Percentiles rank a stretch among this genome's conserved stretches.
Conservation (phyloP, 352 stramenopile genomes). For the Elongisporangium prolatum region DNA sequence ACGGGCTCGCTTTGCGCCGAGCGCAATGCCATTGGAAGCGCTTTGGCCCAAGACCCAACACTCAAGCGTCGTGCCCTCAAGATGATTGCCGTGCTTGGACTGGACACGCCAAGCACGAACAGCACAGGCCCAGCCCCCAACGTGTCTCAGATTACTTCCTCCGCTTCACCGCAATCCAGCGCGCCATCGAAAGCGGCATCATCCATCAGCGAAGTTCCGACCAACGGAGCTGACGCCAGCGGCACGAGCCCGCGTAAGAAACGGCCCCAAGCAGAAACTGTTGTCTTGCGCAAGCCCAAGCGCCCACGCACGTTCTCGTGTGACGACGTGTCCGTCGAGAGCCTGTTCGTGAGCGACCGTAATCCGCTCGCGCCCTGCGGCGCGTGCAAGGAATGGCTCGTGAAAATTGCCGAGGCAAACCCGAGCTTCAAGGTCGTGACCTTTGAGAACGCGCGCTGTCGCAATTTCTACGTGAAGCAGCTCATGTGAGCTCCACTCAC, state of each 20-base stretch:
- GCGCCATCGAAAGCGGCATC: neutral
- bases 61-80: constrained; percentile 91
- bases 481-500: constrained; percentile 45
- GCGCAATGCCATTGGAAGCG: constrained; percentile 97
- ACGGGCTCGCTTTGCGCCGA: constrained; percentile 95
- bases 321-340: constrained; percentile 58
- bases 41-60: constrained; percentile 91
- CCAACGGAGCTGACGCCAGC: constrained; percentile 6
- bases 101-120: constrained; percentile 35
- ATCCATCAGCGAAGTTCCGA: neutral
- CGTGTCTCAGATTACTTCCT: neutral
- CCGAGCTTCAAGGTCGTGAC: constrained; percentile 96
- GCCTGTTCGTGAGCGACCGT: constrained; percentile 59
- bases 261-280: constrained; percentile 2
- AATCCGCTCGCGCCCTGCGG: constrained; percentile 98
- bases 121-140: neutral
- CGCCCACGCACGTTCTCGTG: constrained; percentile 78
- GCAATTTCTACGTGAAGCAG: constrained; percentile 90
- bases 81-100: constrained; percentile 93
- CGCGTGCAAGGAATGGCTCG: constrained; percentile 98
- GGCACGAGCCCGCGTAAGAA: constrained; percentile 2
- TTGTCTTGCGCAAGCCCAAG: constrained; percentile 59
- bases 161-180: neutral
- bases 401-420: constrained; percentile 98
- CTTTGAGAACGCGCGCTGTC: constrained; percentile 93